These are phyloP conservation scores for Pseudozyma tsukubaensis DNA, from an alignment of 1,284 basidiomycete species.

Conservation along the genomic window DNA sequence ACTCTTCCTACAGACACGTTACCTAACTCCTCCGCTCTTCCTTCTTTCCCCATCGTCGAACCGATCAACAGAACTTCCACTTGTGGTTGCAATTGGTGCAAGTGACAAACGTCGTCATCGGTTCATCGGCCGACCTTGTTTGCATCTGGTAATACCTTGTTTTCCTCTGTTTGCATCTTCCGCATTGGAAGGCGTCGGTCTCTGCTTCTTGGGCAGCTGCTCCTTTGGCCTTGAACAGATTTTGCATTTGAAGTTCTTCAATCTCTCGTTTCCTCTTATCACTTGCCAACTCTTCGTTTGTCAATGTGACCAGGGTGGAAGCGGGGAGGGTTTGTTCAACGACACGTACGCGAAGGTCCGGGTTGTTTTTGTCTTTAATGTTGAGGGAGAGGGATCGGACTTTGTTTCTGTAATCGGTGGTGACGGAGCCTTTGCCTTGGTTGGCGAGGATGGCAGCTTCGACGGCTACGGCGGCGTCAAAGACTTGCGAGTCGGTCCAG, in stretches of 20 bases:
- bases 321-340: conserved; percentile 82
- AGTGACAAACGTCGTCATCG: conserved; percentile 67
- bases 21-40: neutral
- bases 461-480: conserved; percentile 70
- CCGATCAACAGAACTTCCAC: conserved; percentile 64
- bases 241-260: conserved; percentile 74
- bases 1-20: too few species aligned
- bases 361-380: conserved; percentile 95
- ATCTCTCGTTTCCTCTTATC: conserved; percentile 87
- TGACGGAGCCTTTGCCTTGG: conserved; percentile 54
- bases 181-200: conserved; percentile 97
- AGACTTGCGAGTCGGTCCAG: conserved; percentile 64
- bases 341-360: conserved; percentile 83
- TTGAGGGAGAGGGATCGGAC: conserved; percentile 91
- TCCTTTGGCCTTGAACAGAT: conserved; percentile 89
- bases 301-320: conserved; percentile 81
- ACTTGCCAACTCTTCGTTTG: conserved; percentile 91
- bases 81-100: conserved; percentile 66
- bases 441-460: conserved; percentile 69
- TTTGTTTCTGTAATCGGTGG: conserved; percentile 77
- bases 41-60: neutral
- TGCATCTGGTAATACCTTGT: conserved; percentile 68
- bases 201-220: conserved; percentile 86
- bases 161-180: conserved; percentile 76
- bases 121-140: conserved; percentile 67